Evolutionary conservation across 306 rosid genomes (phyloP).

Genomic region (Dryas drummondii): DNA sequence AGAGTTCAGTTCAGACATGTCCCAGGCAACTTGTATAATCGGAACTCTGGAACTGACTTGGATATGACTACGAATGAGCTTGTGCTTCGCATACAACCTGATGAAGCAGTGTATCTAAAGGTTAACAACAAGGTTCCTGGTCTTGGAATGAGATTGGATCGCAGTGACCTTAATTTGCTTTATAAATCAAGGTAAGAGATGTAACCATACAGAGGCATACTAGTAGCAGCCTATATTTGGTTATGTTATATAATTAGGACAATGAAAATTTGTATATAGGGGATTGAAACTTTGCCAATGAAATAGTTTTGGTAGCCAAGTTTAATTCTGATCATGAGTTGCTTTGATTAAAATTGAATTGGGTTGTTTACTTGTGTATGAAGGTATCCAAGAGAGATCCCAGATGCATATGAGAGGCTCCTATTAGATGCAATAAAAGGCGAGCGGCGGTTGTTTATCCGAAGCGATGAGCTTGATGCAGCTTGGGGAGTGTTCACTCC

Average conservation of each 20-base stretch:
- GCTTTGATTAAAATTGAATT: no score
- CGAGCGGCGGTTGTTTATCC: slow-evolving; percentile 81
- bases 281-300: neutral
- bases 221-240: neutral
- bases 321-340: no score
- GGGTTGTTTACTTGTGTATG: slow-evolving; percentile 30
- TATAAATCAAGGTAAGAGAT: slow-evolving; percentile 61
- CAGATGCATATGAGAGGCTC: slow-evolving; percentile 94
- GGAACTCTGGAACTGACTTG: slow-evolving; percentile 81
- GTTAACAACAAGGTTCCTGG: slow-evolving; percentile 98
- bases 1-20: slow-evolving; percentile 97
- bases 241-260: neutral
- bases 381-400: slow-evolving; percentile 85
- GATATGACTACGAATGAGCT: slow-evolving; percentile 96
- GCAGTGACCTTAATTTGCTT: slow-evolving; percentile 85
- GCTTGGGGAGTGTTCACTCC: slow-evolving; percentile 95
- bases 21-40: slow-evolving; percentile 90
- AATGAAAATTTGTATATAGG: neutral
- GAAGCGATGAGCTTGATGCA: slow-evolving; percentile 96
- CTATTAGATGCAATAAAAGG: slow-evolving; percentile 94
- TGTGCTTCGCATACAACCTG: slow-evolving; percentile 94
- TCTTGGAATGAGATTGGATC: slow-evolving; percentile 93
- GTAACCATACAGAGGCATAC: neutral
- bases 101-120: slow-evolving; percentile 93
- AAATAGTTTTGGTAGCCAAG: no score